Evolutionary conservation across 1,284 basidiomycete genomes (phyloP), one percentile per base, ranked within the genome.

Genomic region (Ustilago cynodontis): DNA sequence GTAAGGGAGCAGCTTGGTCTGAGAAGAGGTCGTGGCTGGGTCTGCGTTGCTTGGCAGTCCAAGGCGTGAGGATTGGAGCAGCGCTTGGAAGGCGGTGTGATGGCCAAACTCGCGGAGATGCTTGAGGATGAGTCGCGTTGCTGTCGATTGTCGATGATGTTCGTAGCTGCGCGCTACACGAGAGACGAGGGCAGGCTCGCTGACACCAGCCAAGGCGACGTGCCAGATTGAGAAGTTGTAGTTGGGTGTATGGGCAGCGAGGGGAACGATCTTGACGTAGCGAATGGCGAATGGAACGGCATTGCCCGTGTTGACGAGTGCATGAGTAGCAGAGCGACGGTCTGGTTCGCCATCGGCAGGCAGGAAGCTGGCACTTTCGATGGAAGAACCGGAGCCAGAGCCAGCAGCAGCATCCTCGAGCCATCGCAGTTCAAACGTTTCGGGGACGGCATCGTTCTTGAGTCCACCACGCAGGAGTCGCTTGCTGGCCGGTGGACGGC

Each of bases 21-120:
- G 54, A 22, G 51, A 24, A 16, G 47, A 2, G 1, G 59, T 10
- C 9, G 60, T 29, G 1, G 55, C 11, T 3, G 66, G 33, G 3
- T 63, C 64, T 8, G 56, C 50, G 1, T 28, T 51, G 6, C 22
- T 29, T 2, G 52, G 59, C 29, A 58, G 65, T 3, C 49, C 71
- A n/a, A 82, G 72, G 24, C 70, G 67, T 0, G 74, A 75, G 18
- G 77, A 77, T 20, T 77, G 60, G 26, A 81, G 69, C 20, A 82
- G 61, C 0, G 77, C 76, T 47, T 71, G 61, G 81, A 90, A 93
- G 1, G 92, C 90, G 0, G 90, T 88, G 43, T 93, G 87, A 58
- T 93, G 89, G 18, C 92, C 90, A 35, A 92, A 89, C 83, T 92
- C 90, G 51, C 93, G 90, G 39, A 94, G 90, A 79, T 93, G 91